Base-by-base conservation (phyloP, 2,329 filamentous ascomycete species). In the Calonectria honghensis region DNA sequence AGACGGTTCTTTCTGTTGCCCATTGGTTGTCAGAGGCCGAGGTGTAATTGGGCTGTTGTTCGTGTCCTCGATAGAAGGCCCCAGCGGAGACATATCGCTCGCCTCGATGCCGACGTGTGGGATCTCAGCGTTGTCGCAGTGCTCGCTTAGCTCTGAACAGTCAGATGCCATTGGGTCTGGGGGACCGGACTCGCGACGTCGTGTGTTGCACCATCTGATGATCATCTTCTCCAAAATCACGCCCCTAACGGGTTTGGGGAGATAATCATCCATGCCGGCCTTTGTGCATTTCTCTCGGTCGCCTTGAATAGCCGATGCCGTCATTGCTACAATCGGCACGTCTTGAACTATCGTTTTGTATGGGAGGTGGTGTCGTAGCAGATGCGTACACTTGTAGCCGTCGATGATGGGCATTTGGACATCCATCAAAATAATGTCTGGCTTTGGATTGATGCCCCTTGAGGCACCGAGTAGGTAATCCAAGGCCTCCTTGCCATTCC, bases 301-400 rank as follows among this genome's bases (percentile, higher is more conserved):
- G 6, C 94, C 94, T 81, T 95, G 93, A 51, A 95, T 95, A 0
- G 94, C 94, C 5, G 92, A 94, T 6, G 94, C 94, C 0, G 94
- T 96, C 93, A 96, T 95, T n/a, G 94, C 94, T 48, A 96, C 92
- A 66, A 96, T 95, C 0, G 94, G 94, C 6, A 95, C 92, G 54
- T 92, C 87, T 70, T 89, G 87, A 5, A 91, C 87, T 68, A 90
- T 89, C 2, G 86, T 80, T 51, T 89, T 92, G 84, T 94, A 95
- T 0, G 93, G 92, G 2, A 89, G 81, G 77, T 94, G 91, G 70
- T 94, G 92, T 20, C 94, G 89, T 59, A 96, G 89, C 27, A 94
- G 88, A 78, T 95, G 93, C 0, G 94, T 96, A 52, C 94, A 94
- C 72, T 91, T 91, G 82, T 96, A 96, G 1, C 94, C 94, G 79